Evolutionary conservation across 2,329 filamentous ascomycete species (phyloP).

Genomic region (Mariannaea sp.): DNA sequence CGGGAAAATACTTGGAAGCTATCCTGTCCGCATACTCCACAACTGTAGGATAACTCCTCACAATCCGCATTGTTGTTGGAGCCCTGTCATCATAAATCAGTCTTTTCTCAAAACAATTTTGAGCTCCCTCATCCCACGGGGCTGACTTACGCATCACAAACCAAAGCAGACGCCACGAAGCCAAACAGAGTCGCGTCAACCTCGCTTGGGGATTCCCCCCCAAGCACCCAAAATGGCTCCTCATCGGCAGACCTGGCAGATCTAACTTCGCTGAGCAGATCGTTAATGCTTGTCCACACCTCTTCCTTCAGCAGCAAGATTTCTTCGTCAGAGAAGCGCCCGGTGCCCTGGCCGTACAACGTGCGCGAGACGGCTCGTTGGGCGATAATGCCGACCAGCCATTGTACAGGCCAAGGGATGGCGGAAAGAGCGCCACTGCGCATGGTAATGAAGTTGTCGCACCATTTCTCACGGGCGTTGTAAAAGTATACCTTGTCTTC

Average conservation of each 20-base stretch:
- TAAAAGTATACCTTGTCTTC: conserved; percentile 67
- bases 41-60: conserved; percentile 53
- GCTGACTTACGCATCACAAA: conserved; percentile 58
- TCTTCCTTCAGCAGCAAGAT: conserved; percentile 51
- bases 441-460: conserved; percentile 63
- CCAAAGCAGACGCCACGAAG: conserved; percentile 57
- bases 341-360: conserved; percentile 62
- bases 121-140: neutral
- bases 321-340: conserved; percentile 56
- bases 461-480: conserved; percentile 60
- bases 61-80: conserved; percentile 51
- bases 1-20: conserved; percentile 60
- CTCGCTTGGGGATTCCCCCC: conserved; percentile 58
- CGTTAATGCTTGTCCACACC: conserved; percentile 59
- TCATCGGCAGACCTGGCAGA: conserved; percentile 13
- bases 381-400: conserved; percentile 56
- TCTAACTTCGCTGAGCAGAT: conserved; percentile 48
- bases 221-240: conserved; percentile 62
- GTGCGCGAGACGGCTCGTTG: conserved; percentile 49
- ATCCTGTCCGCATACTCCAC: conserved; percentile 62
- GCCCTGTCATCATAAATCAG: conserved; percentile 41
- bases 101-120: neutral
- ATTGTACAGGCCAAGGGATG: conserved; percentile 56
- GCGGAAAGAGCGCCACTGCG: conserved; percentile 54
- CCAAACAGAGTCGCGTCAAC: conserved; percentile 62